Percentiles rank a stretch among this genome's conserved stretches.
Conservation (phyloP, 2,329 filamentous ascomycete species). For the Nannizziopsis barbatae region DNA sequence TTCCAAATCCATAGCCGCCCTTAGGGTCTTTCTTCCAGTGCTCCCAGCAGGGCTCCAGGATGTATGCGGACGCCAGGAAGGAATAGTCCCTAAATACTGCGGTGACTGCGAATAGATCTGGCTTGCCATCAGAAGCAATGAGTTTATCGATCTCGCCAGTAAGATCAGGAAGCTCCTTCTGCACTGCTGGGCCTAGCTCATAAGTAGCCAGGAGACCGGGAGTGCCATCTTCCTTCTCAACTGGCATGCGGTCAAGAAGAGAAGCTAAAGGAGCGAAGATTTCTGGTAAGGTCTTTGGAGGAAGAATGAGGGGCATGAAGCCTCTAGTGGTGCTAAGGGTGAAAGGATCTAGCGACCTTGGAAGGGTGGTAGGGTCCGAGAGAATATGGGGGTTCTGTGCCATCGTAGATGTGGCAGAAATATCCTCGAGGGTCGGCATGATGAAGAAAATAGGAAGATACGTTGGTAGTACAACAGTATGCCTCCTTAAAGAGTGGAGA, state of each 20-base stretch:
- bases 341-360: constrained; percentile 36
- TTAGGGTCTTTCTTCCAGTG: constrained; percentile 48
- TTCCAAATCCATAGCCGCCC: constrained; percentile 65
- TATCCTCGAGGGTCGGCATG: constrained; percentile 29
- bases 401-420: constrained; percentile 27
- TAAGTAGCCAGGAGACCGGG: constrained; percentile 67
- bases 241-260: constrained; percentile 65
- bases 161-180: constrained; percentile 65
- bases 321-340: constrained; percentile 39
- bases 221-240: constrained; percentile 59
- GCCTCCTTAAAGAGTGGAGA: not conserved
- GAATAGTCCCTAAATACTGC: constrained; percentile 86
- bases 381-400: constrained; percentile 36
- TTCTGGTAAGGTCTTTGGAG: constrained; percentile 47
- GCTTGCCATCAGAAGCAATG: constrained; percentile 36
- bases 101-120: constrained; percentile 68
- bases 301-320: constrained; percentile 34
- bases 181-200: constrained; percentile 62
- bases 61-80: constrained; percentile 77
- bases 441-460: constrained; percentile 12
- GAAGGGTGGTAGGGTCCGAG: constrained; percentile 33
- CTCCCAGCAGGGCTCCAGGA: constrained; percentile 84
- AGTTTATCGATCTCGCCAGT: constrained; percentile 62
- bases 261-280: constrained; percentile 64
- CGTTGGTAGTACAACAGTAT: not conserved